Evolutionary conservation across 768 basidiomycete species (phyloP), one percentile per base, ranked within the genome.

Genomic region (Russula brevipes): DNA sequence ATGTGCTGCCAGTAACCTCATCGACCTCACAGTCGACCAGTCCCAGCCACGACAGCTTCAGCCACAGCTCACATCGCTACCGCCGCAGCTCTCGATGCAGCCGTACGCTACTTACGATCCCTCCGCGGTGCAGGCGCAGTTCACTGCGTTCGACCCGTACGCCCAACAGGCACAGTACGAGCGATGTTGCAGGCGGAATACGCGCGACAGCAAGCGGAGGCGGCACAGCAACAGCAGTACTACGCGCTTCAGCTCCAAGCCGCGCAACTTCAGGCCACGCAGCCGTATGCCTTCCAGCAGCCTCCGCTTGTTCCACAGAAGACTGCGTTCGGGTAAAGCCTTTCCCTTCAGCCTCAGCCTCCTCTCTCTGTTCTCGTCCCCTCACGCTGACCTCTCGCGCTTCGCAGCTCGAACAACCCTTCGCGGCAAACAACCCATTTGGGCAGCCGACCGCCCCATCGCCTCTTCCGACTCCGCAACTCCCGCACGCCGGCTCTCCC

Each of bases 121-220:
- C 45, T 59, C 69, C 9, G 60, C 55, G 12, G 11, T 71, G 17
- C 63, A 70, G 49, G 66, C 72, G 0, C 70, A 72, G 69, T 92
- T 87, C 73, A 90, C 89, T 12, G 83, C 88, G 0, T 96, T 89
- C 79, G 96, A 96, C 74, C 90, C 90, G 0, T 91, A 89, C 65
- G 88, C 89, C 69, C 91, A 92, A 70, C 93, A 94, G 70, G 83
- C 86, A 41, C 88, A 94, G 70, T 91, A 94, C 68, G 91, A 94
- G 86, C 86, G 10, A 81, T 86, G 68, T 86, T 86, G 63, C 77
- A 89, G 72, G 85, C 85, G 17, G 87, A 91, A 68, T 87, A 83
- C 77, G 71, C 86, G 60, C 83, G 81, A 46, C 88, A 90, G 68
- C 89, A 91, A 64, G 77, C 80, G 8, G 69, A 77, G 73, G 57